phyloP scores from a whole-genome alignment of 164 flowering plant species.

The Paratinospora sagittata region DNA sequence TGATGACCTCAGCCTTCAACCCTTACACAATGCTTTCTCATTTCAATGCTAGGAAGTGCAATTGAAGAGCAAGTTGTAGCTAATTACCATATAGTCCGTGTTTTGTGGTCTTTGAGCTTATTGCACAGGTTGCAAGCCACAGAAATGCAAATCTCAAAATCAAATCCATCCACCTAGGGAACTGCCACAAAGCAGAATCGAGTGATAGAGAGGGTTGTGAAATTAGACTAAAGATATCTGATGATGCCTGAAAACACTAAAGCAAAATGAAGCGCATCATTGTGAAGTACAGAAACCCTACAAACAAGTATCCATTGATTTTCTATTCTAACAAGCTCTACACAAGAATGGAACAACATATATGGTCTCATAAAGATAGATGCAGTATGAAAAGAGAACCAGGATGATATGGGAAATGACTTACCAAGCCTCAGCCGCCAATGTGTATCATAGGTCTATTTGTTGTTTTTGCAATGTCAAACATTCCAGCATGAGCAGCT shows the following conservation, averaged over 20 bases:
- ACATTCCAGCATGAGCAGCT: conserved; percentile 97
- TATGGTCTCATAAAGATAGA: conserved; percentile 3
- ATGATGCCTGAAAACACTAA: not conserved
- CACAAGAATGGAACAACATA: not conserved
- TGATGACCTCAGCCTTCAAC: too few relatives aligned
- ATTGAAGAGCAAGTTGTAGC: too few relatives aligned
- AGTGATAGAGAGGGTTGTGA: not conserved
- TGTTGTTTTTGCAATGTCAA: conserved; percentile 84
- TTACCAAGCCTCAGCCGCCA: conserved; percentile 61
- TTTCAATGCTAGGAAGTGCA: too few relatives aligned
- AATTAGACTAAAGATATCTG: not conserved
- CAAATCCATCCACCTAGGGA: not conserved
- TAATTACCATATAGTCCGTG: too few relatives aligned
- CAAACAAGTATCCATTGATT: not conserved
- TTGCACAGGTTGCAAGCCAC: too few relatives aligned
- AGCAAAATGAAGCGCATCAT: not conserved
- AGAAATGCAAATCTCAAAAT: not conserved
- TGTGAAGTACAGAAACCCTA: not conserved
- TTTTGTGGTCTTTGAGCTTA: too few relatives aligned
- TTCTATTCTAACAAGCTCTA: not conserved
- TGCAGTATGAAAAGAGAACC: conserved; percentile 5
- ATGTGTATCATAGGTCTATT: conserved; percentile 98
- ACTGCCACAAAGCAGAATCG: not conserved
- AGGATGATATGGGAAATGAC: conserved; percentile 3
- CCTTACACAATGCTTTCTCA: too few relatives aligned